Evolutionary conservation across 2,329 filamentous ascomycete species (phyloP), one percentile per base, ranked within the genome.

Genomic region (Botrytis cinerea): DNA sequence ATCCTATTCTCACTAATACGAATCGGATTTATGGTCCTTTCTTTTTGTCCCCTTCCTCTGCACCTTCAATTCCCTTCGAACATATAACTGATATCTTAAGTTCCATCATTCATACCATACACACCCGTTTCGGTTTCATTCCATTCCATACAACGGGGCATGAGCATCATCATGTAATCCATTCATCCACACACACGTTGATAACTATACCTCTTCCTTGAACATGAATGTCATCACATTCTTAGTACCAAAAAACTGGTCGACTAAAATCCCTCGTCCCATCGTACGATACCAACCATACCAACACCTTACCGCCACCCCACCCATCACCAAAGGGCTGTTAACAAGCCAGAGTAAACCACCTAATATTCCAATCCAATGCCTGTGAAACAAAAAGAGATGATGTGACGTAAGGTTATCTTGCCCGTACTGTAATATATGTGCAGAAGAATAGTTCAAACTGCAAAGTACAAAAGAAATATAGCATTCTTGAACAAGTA

Each of bases 341-440:
- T 68, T 25, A 54, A 54, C 48, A 54, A 62, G 68, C 68, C 51
- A 70, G 54, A 60, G 68, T 20, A 60, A 51, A 43, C 70, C 61
- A 66, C 70, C 70, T 18, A 72, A 64, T 59, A 66, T 69, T 43
- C 48, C 71, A 61, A 60, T 60, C 71, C 64, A 69, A 73, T 66
- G 61, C 70, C n/a, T 35, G 61, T 66, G 48, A 69, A 74, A 72
- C 48, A 74, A 67, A 71, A 57, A 45, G 68, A 74, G 68, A 77
- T 67, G 46, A 72, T 45, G 54, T 62, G 60, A 74, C 73, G 43
- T 67, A 62, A 63, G 40, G 38, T 64, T 74, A 28, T 54, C 64
- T 54, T 66, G 28, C 54, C 35, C 72, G 70, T 59, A 71, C 54
- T 67, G 57, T 71, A 75, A 74, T 76, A 75, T 75, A 78, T 78